Percentiles rank a stretch among this genome's conserved stretches.
phyloP scores from a whole-genome alignment of 139 green algal genomes.

The Yamagishiella unicocca region DNA sequence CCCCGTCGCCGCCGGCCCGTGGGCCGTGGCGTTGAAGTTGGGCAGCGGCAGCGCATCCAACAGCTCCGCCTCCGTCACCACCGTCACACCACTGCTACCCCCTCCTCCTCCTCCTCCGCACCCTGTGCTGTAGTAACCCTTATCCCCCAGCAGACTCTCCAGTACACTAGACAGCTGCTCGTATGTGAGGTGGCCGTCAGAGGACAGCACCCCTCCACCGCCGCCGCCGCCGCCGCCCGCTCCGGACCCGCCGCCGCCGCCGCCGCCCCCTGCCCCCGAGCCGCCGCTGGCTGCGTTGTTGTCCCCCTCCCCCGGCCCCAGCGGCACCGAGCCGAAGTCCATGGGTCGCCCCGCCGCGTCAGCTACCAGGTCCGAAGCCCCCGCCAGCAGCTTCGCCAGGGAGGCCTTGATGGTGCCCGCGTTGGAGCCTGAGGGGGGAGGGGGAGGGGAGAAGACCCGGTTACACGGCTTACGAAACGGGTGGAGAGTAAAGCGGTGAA shows the following conservation, averaged over 20 bases:
- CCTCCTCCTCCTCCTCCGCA: no score
- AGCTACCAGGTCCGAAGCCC: slow-evolving; percentile 36
- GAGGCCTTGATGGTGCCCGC: slow-evolving; percentile 42
- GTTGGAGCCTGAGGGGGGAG: slow-evolving; percentile 37
- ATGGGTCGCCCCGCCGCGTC: slow-evolving; percentile 40
- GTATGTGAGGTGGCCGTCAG: slow-evolving; percentile 49
- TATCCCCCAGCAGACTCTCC: slow-evolving; percentile 55
- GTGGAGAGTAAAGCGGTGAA: no score
- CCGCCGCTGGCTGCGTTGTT: neutral
- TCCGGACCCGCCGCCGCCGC: neutral
- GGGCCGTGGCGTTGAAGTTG: slow-evolving; percentile 47
- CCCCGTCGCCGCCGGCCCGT: neutral
- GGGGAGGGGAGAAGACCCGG: no score
- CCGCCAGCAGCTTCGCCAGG: slow-evolving; percentile 55
- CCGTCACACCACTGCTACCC: neutral
- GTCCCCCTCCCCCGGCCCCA: slow-evolving; percentile 10
- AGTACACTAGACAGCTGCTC: slow-evolving; percentile 55
- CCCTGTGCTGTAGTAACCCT: slow-evolving; percentile 59
- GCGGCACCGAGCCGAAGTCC: slow-evolving; percentile 52
- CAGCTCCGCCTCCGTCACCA: slow-evolving; percentile 48
- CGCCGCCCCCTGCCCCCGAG: neutral
- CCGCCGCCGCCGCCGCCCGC: neutral
- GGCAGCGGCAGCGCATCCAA: slow-evolving; percentile 52
- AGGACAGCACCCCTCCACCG: slow-evolving; percentile 1
- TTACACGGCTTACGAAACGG: no score